phyloP scores from a whole-genome alignment of 371 early-diverging fungal genomes.

The Catenaria anguillulae region DNA sequence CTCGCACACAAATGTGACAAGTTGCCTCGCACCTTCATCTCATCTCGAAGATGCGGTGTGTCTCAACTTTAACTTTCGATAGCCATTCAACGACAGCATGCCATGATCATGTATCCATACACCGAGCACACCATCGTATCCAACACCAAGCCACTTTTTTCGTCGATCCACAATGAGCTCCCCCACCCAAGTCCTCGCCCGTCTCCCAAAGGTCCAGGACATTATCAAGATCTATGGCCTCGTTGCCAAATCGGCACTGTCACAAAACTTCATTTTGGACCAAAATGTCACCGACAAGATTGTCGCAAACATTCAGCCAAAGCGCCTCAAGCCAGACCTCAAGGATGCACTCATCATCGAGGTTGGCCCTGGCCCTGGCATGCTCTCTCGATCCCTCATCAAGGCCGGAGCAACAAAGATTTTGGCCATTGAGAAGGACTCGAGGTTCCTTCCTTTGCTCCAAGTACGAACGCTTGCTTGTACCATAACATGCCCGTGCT shows the following conservation, averaged over 20 bases:
- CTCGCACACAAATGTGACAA: no score
- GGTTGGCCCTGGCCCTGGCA: conserved; percentile 63
- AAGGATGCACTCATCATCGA: conserved; percentile 55
- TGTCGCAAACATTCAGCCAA: not conserved
- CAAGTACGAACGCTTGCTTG: conserved; percentile 22
- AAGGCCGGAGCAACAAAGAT: conserved; percentile 48
- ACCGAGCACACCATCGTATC: no score
- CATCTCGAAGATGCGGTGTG: no score
- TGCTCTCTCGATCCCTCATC: conserved; percentile 59
- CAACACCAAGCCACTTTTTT: no score
- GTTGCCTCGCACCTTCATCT: no score
- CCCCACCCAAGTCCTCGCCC: not conserved
- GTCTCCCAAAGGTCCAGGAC: not conserved
- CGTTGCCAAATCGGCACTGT: conserved; percentile 51
- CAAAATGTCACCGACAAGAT: conserved; percentile 45
- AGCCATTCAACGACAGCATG: not conserved
- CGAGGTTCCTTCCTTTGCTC: conserved; percentile 52
- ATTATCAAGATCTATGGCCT: conserved; percentile 42
- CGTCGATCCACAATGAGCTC: no score
- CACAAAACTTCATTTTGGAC: conserved; percentile 75
- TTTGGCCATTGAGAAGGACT: conserved; percentile 63
- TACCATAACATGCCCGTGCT: no score
- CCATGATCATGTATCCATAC: no score
- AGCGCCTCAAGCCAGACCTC: not conserved
- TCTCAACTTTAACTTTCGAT: not conserved